A percentile compares a stretch with the other conserved stretches of the same genome.
phyloP scores from a whole-genome alignment of 2,329 filamentous ascomycete species.

The Phoma sp. region DNA sequence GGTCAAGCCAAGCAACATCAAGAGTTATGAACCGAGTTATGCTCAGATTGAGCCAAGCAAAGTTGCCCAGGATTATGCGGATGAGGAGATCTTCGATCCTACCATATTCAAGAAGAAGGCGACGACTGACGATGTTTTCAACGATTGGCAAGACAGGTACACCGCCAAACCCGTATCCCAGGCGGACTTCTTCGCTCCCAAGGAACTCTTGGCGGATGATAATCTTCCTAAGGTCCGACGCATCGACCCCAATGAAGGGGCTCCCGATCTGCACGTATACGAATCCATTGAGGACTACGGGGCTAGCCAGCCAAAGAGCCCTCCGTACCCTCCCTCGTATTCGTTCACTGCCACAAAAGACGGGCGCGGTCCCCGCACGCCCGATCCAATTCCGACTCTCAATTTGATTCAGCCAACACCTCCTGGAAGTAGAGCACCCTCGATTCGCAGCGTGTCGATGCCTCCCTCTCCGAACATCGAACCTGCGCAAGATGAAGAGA shows the following conservation, averaged over 20 bases:
- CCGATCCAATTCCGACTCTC: conserved; percentile 58
- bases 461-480: conserved; percentile 44
- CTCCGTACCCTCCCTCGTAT: conserved; percentile 48
- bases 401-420: conserved; percentile 65
- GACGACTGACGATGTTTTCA: conserved; percentile 50
- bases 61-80: conserved; percentile 43
- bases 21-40: conserved; percentile 35
- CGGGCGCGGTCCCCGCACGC: conserved; percentile 41
- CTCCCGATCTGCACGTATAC: conserved; percentile 51
- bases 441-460: conserved; percentile 43
- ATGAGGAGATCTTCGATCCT: conserved; percentile 55
- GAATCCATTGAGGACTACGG: conserved; percentile 49
- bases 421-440: conserved; percentile 56
- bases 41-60: conserved; percentile 46
- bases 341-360: conserved; percentile 50
- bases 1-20: conserved; percentile 31
- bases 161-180: conserved; percentile 47
- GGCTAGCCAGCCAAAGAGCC: conserved; percentile 30
- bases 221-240: conserved; percentile 43
- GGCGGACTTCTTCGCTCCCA: conserved; percentile 56
- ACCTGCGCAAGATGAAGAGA: conserved; percentile 31
- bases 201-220: conserved; percentile 49
- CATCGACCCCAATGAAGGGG: conserved; percentile 52
- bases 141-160: conserved; percentile 53
- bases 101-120: conserved; percentile 51